Percentiles rank a stretch among this genome's conserved stretches.
Conservation (phyloP, 306 rosid genomes). For the Datisca glomerata region DNA sequence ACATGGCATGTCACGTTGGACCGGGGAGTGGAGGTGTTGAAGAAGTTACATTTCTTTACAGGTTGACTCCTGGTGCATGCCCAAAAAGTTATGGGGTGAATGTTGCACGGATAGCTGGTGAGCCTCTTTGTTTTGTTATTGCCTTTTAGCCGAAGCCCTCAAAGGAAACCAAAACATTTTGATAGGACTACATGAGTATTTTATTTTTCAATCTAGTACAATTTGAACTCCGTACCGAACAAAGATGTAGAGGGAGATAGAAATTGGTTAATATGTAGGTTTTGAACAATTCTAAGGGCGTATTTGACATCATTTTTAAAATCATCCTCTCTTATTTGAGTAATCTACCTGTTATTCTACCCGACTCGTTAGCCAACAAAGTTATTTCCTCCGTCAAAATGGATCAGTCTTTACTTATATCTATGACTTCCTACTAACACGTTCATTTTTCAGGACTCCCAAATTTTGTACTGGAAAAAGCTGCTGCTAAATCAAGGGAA, state of each 20-base stretch:
- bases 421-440: no score
- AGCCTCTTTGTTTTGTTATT: slow-evolving; percentile 2
- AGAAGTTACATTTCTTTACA: slow-evolving; percentile 90
- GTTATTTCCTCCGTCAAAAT: no score
- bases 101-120: slow-evolving; percentile 88
- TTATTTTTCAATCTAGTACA: no score
- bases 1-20: slow-evolving; percentile 94
- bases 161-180: no score
- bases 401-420: background rate
- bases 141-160: background rate
- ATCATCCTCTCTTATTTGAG: no score
- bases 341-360: no score
- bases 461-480: slow-evolving; percentile 51
- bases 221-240: no score
- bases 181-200: no score
- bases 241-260: no score
- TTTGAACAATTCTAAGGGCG: background rate
- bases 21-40: slow-evolving; percentile 53
- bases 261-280: background rate
- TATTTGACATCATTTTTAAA: no score
- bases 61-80: slow-evolving; percentile 73
- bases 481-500: slow-evolving; percentile 67
- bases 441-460: slow-evolving; percentile 37
- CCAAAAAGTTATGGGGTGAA: slow-evolving; percentile 98
- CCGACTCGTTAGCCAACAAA: background rate